Conservation (phyloP, 2,329 filamentous ascomycete genomes). For the Hawksworthiomyces lignivorus region DNA sequence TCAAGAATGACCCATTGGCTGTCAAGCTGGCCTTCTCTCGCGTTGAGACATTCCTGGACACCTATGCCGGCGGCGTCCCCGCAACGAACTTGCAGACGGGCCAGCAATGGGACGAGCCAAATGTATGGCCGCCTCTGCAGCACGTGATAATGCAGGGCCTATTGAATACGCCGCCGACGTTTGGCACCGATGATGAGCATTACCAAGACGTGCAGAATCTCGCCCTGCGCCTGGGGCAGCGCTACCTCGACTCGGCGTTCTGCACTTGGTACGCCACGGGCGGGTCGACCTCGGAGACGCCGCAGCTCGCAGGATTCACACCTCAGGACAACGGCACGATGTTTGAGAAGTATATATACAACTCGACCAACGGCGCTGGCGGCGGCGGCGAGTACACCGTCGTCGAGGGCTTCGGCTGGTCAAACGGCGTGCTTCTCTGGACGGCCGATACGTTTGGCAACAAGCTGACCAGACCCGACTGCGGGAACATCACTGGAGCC, state of each 20-base stretch:
- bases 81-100: constrained; percentile 54
- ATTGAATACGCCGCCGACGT: constrained; percentile 50
- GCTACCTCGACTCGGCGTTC: constrained; percentile 60
- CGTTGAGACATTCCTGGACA: constrained; percentile 44
- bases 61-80: constrained; percentile 48
- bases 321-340: constrained; percentile 47
- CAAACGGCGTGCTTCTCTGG: constrained; percentile 62
- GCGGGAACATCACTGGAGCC: constrained; percentile 40
- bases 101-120: constrained; percentile 65
- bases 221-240: constrained; percentile 52
- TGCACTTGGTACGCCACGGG: constrained; percentile 65
- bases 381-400: constrained; percentile 62
- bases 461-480: constrained; percentile 47
- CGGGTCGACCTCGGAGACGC: constrained; percentile 46
- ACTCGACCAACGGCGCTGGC: constrained; percentile 51
- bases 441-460: constrained; percentile 53
- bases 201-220: constrained; percentile 47
- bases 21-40: constrained; percentile 47
- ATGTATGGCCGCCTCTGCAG: constrained; percentile 62
- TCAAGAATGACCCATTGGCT: constrained; percentile 52
- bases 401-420: constrained; percentile 65
- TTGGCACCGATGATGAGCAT: constrained; percentile 43
- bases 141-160: constrained; percentile 57
- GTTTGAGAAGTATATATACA: constrained; percentile 63
- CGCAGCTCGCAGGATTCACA: constrained; percentile 39